Conservation (phyloP, 805 yeast species). For the Crinitomyces ghanaensis region DNA sequence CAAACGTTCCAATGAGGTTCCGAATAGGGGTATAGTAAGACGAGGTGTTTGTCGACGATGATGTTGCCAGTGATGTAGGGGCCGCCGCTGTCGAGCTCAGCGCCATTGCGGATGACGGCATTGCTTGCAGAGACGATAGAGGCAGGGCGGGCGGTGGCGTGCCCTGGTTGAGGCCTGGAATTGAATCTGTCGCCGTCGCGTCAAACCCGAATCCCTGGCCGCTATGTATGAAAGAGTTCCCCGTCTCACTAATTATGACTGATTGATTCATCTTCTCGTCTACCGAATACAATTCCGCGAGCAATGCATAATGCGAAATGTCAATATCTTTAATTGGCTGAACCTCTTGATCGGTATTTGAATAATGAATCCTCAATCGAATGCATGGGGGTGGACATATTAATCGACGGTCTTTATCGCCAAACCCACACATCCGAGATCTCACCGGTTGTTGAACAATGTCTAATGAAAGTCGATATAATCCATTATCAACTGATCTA, state of each 20-base stretch:
- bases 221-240: conserved; percentile 9
- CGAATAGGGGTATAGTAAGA: conserved; percentile 24
- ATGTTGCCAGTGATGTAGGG: neutral
- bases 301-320: conserved; percentile 27
- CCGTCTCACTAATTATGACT: conserved; percentile 12
- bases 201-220: conserved; percentile 2
- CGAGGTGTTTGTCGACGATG: neutral
- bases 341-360: conserved; percentile 19
- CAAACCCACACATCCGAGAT: conserved; percentile 38
- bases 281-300: conserved; percentile 32
- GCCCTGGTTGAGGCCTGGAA: neutral
- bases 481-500: neutral
- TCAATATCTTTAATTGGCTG: conserved; percentile 20
- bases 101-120: conserved; percentile 1
- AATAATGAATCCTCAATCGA: conserved; percentile 16
- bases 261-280: conserved; percentile 23
- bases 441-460: conserved; percentile 35
- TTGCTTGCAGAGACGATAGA: conserved; percentile 1
- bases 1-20: conserved; percentile 32
- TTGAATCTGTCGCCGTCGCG: too few species aligned
- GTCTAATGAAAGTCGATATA: conserved; percentile 14
- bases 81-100: conserved; percentile 2
- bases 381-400: conserved; percentile 26
- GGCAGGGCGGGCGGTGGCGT: conserved; percentile 5
- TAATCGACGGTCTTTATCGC: conserved; percentile 28